Base-by-base conservation (phyloP, 2,329 filamentous ascomycete species). In the Clarireedia sp. region DNA sequence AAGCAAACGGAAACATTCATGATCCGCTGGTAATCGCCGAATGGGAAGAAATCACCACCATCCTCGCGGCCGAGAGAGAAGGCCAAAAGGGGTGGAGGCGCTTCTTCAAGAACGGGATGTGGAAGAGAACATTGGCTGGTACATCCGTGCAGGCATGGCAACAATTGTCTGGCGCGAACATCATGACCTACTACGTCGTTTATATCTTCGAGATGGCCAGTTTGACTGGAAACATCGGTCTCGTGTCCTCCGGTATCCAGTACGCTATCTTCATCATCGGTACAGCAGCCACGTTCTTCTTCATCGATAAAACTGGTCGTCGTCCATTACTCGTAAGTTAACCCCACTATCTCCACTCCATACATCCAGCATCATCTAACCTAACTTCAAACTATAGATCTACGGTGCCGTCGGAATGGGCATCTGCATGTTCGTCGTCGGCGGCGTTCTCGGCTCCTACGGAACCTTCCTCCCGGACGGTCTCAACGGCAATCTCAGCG, bases 11-110 rank as follows among this genome's bases (percentile, higher is more conserved):
- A 4, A 74, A 84, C 55, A 69, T 71, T 19, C 69, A 76, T 6
- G 74, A 82, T 57, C 77, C 81, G 0, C 62, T 78, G 1, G 80
- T 85, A 7, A 64, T 82, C 24, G 78, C 78, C 0, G 82, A 85
- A 65, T 77, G 76, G 69, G 73, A 80, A 54, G 77, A 81, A 57
- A 79, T 82, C 53, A 65, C 64, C 17, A 72, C 70, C 0, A 69
- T 72, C 4, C 67, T 76, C 14, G 40, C 46, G 3, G 59, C 57
- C 2, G 60, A 62, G 54, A 8, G 69, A 62, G 37, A 62, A 52
- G 38, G 70, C 64, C 49, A 53, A 6, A 50, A 51, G 16, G 57
- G 60, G n/a, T 73, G 70, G 69, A 67, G 64, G 36, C 71, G 71
- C 61, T 74, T 74, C 57, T 57, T 72, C 57, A 67, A 71, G 50